Evolutionary conservation across 768 basidiomycete genomes (phyloP), one percentile per base, ranked within the genome.

Genomic region (Thelephora ganbajun): DNA sequence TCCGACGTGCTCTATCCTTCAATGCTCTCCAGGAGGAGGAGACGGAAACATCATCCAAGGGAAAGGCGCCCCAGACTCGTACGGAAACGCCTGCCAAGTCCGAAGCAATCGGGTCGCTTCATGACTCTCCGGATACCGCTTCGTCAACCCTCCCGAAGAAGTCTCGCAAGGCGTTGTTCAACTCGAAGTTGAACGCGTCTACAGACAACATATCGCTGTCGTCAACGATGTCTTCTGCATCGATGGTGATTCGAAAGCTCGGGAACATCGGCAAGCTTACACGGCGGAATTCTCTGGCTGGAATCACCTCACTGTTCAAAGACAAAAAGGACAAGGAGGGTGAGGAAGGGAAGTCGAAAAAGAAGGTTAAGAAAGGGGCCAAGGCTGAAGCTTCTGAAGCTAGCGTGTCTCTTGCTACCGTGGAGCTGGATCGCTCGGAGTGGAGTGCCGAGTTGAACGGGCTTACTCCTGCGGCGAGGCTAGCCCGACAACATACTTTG

Each of bases 191-290:
- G 56, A 94, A 96, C 60, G 77, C 80, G 37, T 85, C 81, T 47
- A 93, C 89, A 37, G 92, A 94, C 63, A 96, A 94, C 63, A 94
- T 98, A 54, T 96, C 92, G 22, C 75, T 98, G 35, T 86, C 83
- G 16, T 92, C 88, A 6, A 96, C 94, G 41, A 93, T 96, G 56
- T 88, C 84, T 53, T 89, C 85, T 45, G 94, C 94, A 18, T 90
- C 86, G 39, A 84, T 97, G 61, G 94, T 98, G 77, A 93, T 96
- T 57, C 77, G 93, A 54, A 98, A 96, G 68, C 79, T 98, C 43
- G 87, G 93, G 2, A 80, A 80, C 35, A 81, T 96, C 66, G 88
- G 89, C 30, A 89, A 86, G 63, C 73, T 96, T 13, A 88, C 90
- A 7, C 68, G 91, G 45, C 72, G 91, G 39, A 94, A 93, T 60